Evolutionary conservation across 331 rosid genomes (phyloP).

Genomic region (Malus hybrid): DNA sequence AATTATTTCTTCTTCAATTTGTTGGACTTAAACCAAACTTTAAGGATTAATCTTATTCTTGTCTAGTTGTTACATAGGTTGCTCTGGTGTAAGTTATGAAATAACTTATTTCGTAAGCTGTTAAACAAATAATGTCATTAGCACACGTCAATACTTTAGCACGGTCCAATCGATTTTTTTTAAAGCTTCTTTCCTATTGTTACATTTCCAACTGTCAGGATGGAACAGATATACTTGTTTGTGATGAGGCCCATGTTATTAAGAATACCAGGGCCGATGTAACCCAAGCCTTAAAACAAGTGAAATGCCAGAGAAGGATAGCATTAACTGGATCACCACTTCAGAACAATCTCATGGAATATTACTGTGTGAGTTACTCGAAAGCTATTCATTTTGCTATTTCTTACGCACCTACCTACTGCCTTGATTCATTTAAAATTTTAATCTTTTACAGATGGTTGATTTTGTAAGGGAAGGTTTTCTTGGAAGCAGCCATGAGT

Average conservation of each 20-base stretch:
- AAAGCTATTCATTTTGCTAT: not conserved
- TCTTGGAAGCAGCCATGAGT: slow-evolving; percentile 98
- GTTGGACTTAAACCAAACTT: not conserved
- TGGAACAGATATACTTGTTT: slow-evolving; percentile 95
- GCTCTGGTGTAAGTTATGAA: not conserved
- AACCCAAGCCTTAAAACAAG: slow-evolving; percentile 95
- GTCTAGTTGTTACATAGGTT: not conserved
- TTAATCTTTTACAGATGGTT: slow-evolving; percentile 73
- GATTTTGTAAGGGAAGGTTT: slow-evolving; percentile 99
- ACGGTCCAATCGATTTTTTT: not conserved
- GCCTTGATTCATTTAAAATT: slow-evolving; percentile 2
- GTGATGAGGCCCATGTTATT: slow-evolving; percentile 97
- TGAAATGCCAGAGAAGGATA: slow-evolving; percentile 91
- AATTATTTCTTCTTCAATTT: not conserved
- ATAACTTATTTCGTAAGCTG: not conserved
- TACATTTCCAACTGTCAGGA: slow-evolving; percentile 47
- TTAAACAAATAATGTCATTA: not conserved
- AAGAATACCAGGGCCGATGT: slow-evolving; percentile 85
- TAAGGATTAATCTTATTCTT: not conserved
- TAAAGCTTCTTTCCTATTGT: not conserved
- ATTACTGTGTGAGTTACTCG: slow-evolving; percentile 74
- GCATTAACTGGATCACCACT: slow-evolving; percentile 98
- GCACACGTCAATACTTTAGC: not conserved
- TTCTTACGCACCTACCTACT: not conserved
- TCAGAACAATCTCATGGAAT: slow-evolving; percentile 98